Conservation (phyloP, 352 stramenopile genomes). For the Globisporangium okanoganense region DNA sequence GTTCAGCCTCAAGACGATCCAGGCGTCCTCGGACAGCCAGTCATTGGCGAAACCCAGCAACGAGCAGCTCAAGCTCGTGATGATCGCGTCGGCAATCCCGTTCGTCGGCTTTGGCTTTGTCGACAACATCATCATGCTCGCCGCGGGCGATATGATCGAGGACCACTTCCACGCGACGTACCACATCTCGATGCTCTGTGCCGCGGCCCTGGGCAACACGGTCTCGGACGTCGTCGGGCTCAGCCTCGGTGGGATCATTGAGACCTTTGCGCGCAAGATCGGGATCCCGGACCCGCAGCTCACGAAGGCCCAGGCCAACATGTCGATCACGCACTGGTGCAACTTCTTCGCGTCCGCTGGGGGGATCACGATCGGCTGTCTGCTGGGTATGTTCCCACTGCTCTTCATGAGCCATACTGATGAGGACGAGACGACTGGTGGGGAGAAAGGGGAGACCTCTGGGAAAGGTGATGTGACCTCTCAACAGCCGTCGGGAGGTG, state of each 20-base stretch:
- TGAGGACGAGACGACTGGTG: constrained; percentile 33
- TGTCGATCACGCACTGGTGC: constrained; percentile 66
- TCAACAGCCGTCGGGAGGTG: constrained; percentile 5
- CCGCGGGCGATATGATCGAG: constrained; percentile 94
- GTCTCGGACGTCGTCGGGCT: constrained; percentile 92
- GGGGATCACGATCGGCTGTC: constrained; percentile 85
- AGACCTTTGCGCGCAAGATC: constrained; percentile 61
- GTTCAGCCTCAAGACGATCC: constrained; percentile 55
- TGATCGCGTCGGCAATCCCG: constrained; percentile 72
- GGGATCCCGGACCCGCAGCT: constrained; percentile 71
- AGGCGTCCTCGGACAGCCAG: constrained; percentile 28
- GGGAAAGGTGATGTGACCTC: too few relatives aligned
- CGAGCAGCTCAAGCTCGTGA: constrained; percentile 72
- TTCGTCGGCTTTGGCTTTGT: constrained; percentile 85
- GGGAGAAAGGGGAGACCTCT: too few relatives aligned
- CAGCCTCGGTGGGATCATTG: constrained; percentile 91
- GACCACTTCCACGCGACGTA: constrained; percentile 91
- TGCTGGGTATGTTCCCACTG: constrained; percentile 90
- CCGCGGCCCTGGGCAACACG: constrained; percentile 93
- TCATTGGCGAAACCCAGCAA: constrained; percentile 39
- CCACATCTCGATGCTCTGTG: constrained; percentile 94
- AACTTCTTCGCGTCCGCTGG: constrained; percentile 77
- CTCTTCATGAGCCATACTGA: constrained; percentile 82
- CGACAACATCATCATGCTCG: constrained; percentile 86
- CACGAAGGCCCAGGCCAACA: constrained; percentile 72